Evolutionary conservation across 495 filamentous ascomycete genomes (phyloP), one percentile per base, ranked within the genome.

Genomic region (Rostrohypoxylon terebratum): DNA sequence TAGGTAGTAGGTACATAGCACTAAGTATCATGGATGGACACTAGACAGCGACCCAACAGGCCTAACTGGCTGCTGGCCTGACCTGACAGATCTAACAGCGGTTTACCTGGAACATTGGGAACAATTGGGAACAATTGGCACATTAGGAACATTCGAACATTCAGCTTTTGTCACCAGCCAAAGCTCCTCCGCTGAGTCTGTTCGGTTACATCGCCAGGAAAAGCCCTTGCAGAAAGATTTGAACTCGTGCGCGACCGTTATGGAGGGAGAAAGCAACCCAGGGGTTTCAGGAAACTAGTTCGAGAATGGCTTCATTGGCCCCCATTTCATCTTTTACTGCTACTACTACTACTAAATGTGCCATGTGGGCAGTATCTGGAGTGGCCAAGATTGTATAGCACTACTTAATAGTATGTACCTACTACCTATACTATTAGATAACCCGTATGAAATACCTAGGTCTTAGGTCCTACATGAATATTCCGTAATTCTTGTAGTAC

Each of bases 261-360:
- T 69, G 65, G 71, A 63, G 65, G 66, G 65, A 66, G 65, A 66
- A 28, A 69, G 61, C 16, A 42, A 66, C 61, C 66, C 58, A 53
- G 50, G 25, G 10, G 71, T 74, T 74, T 74, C 66, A 69, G 38
- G 51, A 66, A 63, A 45, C 16, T 33, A 44, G 8, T 21, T 58
- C 45, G 47, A 23, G 14, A 38, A 25, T 40, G 50, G 58, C 50
- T 66, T 59, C 4, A 74, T 74, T 74, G 71, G 71, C 36, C 63
- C 38, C 28, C 45, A 16, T 36, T 20, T 55, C 48, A 42, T 62
- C 40, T 58, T 63, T 38, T 48, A n/a, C n/a, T n/a, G n/a, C n/a
- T n/a, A n/a, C n/a, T n/a, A n/a, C n/a, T n/a, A n/a, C n/a, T n/a
- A n/a, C n/a, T n/a, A n/a, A n/a, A n/a, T n/a, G n/a, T 28, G 3